Conservation (phyloP, 2,329 filamentous ascomycete species). For the Neopestalotiopsis sp. region DNA sequence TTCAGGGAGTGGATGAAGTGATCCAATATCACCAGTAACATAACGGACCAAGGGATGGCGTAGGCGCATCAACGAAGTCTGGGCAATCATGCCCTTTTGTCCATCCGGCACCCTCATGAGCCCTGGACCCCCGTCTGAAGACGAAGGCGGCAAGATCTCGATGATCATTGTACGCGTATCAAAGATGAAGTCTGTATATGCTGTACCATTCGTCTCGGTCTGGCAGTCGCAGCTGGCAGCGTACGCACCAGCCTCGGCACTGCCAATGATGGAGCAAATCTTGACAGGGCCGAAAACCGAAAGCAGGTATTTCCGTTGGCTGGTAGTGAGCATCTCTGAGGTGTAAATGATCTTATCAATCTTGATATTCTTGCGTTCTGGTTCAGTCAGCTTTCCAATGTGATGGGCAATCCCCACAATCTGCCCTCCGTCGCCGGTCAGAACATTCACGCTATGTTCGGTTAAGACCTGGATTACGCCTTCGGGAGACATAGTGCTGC, state of each 20-base stretch:
- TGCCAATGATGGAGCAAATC: constrained; percentile 46
- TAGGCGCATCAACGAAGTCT: constrained; percentile 46
- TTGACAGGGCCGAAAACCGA: constrained; percentile 35
- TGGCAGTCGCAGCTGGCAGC: constrained; percentile 37
- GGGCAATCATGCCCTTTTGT: constrained; percentile 42
- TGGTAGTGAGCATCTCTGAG: constrained; percentile 42
- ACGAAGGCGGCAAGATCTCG: constrained; percentile 39
- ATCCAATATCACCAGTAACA: constrained; percentile 46
- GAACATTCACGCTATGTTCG: constrained; percentile 41
- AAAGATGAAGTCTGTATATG: constrained; percentile 38
- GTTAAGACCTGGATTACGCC: constrained; percentile 33
- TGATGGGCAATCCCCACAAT: constrained; percentile 41
- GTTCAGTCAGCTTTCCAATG: constrained; percentile 35
- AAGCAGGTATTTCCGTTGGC: constrained; percentile 38
- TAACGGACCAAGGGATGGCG: constrained; percentile 51
- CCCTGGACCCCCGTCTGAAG: constrained; percentile 10
- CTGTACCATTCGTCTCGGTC: constrained; percentile 24
- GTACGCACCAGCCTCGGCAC: constrained; percentile 48
- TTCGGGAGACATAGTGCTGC: constrained; percentile 30
- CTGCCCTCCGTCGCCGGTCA: constrained; percentile 44
- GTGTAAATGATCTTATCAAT: constrained; percentile 50
- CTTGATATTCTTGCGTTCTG: constrained; percentile 28
- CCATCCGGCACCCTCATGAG: constrained; percentile 33
- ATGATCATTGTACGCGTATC: constrained; percentile 42
- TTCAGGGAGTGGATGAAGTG: constrained; percentile 40